Base-by-base conservation (phyloP, 768 basidiomycete genomes). In the Calocera viscosa region DNA sequence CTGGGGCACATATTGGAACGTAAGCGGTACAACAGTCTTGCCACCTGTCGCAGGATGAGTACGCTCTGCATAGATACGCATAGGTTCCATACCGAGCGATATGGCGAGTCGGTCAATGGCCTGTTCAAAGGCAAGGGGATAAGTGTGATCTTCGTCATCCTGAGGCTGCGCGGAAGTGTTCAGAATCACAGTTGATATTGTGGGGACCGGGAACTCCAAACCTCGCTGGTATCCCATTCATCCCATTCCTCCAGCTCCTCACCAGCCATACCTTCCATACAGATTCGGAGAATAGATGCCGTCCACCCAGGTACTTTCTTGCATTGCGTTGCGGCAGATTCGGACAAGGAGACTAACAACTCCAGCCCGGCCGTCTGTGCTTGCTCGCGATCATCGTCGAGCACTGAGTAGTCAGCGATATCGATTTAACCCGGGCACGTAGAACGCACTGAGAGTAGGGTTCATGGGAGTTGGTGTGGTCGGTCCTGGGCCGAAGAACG, bases 111-210 rank as follows among this genome's bases (percentile, higher is more conserved):
- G 79, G 74, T 95, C 93, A 1, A 94, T 76, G 0, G 88, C 82
- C 69, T 93, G 90, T 70, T 95, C 92, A 68, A 90, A 91, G 30
- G 88, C 80, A 35, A 85, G 86, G 1, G 87, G 88, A 41, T 87
- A 86, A 0, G 78, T 81, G 0, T 83, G 77, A 8, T 89, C 82
- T 34, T 74, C 68, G 78, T 84, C 30, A 82, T 80, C 83, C 2
- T 83, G 78, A 1, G 87, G 53, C 53, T 60, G 22, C 19, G 10
- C 5, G 30, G 1, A 49, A 30, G 43, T 32, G 53, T 2, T 26
- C 10, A n/a, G n/a, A 60, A 16, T 32, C 7, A 26, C n/a, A 32
- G 53, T 22, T 10, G 53, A 14, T 28, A 5, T 2, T 32, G 24
- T 2, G 26, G 26, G 5, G 16, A 19, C 8, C 24, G 5, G 19